Evolutionary conservation across 2,329 filamentous ascomycete species (phyloP), one percentile per base, ranked within the genome.

Genomic region (Ascochyta pisi): DNA sequence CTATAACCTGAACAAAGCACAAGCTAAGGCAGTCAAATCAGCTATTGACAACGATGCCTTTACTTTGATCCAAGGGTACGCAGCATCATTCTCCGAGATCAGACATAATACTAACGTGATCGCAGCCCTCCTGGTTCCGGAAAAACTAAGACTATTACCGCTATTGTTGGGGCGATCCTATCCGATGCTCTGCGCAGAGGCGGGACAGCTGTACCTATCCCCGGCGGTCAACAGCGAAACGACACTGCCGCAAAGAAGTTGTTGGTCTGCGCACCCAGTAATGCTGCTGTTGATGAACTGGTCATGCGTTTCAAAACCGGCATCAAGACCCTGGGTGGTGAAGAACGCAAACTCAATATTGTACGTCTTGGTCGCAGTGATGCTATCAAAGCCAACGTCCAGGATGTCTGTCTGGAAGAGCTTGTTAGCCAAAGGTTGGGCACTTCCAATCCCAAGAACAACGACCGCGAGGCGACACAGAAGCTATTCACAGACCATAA

Each of bases 111-210:
- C 73, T 73, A 62, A 65, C 43, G 6, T 50, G 37, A 52, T 15
- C 26, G 40, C 46, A 89, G 91, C 51, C 95, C 95, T 46, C 95
- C 95, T 1, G 95, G 95, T 75, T 97, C 95, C 4, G 95, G 94
- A 70, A 99, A 99, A 79, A 99, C 95, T 0, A 99, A 99, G 75
- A 99, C 95, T 0, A 99, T 99, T 58, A 86, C 96, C 52, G 95
- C 94, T 29, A 96, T 99, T 82, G 93, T 98, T 23, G 95, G 95
- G 33, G 91, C 92, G 34, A 81, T 99, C 15, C 76, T 96, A 40
- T 90, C 87, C 6, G 84, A 85, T 35, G 81, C 66, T 45, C 82
- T 85, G 48, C 78, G 80, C 47, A 68, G 73, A 23, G 78, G 79
- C 37, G 82, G 79, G 8, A 80, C 82, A 13, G 74, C 81, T 16